Percentiles rank a stretch among this genome's conserved stretches.
These are phyloP conservation scores for Senna tora DNA, from an alignment of 306 rosid species.

Conservation along the genomic window DNA sequence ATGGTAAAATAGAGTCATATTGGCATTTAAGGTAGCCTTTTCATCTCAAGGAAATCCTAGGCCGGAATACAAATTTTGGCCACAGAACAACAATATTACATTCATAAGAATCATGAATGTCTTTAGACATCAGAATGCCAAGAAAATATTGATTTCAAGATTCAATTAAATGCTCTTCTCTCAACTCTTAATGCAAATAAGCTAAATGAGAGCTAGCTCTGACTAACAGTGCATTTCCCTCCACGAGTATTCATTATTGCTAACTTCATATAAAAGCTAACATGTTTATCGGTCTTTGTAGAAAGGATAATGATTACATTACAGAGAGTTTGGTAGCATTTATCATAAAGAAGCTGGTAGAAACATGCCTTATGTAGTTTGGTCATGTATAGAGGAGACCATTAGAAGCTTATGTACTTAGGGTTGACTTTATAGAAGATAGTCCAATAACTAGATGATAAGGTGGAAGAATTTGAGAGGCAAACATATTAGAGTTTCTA, in stretches of 20 bases:
- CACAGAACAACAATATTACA: neutral
- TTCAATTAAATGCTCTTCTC: neutral
- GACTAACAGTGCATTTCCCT: neutral
- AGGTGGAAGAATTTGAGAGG: too few relatives aligned
- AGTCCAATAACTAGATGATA: too few relatives aligned
- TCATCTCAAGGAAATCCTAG: neutral
- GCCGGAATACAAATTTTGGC: slow-evolving; percentile 8
- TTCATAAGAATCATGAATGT: neutral
- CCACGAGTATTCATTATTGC: neutral
- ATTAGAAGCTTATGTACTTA: too few relatives aligned
- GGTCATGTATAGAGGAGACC: too few relatives aligned
- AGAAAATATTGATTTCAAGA: slow-evolving; percentile 2
- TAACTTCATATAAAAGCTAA: neutral
- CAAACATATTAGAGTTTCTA: too few relatives aligned
- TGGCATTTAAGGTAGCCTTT: slow-evolving; percentile 15
- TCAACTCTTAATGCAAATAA: neutral
- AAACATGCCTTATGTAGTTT: too few relatives aligned
- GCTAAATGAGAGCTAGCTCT: neutral
- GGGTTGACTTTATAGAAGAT: too few relatives aligned
- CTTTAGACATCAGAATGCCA: slow-evolving; percentile 15
- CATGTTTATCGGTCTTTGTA: neutral
- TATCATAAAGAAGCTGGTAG: too few relatives aligned
- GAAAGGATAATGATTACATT: neutral
- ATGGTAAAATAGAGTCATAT: neutral
- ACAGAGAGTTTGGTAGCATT: too few relatives aligned